phyloP scores from a whole-genome alignment of 169 alveolate species.

The Cryptosporidium bovis region DNA sequence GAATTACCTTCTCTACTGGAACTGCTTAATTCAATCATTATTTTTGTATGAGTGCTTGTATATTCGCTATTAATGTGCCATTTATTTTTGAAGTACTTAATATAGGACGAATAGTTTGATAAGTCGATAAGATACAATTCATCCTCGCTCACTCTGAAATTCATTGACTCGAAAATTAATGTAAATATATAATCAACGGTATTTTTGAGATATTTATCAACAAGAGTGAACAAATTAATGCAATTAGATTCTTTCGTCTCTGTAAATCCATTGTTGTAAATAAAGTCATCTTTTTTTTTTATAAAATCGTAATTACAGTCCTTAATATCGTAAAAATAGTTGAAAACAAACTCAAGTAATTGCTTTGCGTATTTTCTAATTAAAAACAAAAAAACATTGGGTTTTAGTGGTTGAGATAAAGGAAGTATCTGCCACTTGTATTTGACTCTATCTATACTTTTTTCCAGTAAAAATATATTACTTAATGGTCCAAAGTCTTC shows the following conservation, averaged over 20 bases:
- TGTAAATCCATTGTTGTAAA: not conserved
- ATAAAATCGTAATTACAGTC: conserved; percentile 23
- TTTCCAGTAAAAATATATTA: conserved; percentile 17
- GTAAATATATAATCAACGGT: conserved; percentile 11
- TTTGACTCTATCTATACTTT: not conserved
- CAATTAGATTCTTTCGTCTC: not conserved
- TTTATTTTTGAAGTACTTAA: conserved; percentile 8
- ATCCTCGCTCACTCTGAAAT: not conserved
- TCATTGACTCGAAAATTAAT: conserved; percentile 3
- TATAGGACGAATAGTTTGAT: not conserved
- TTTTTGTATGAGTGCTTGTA: no score
- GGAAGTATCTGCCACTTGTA: conserved; percentile 24
- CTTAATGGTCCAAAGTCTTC: not conserved
- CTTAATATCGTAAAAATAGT: conserved; percentile 1
- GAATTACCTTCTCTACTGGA: no score
- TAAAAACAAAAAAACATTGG: conserved; percentile 1
- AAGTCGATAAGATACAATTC: conserved; percentile 2
- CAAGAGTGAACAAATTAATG: conserved; percentile 13
- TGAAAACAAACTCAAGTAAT: conserved; percentile 8
- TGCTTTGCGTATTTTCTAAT: conserved; percentile 52
- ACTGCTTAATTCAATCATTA: no score
- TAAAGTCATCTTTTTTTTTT: conserved; percentile 34
- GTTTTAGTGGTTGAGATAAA: conserved; percentile 28
- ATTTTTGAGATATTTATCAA: conserved; percentile 21
- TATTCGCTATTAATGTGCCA: conserved; percentile 15